Base-by-base conservation (phyloP, 192 early-diverging fungal genomes). In the Geosiphon pyriformis region DNA sequence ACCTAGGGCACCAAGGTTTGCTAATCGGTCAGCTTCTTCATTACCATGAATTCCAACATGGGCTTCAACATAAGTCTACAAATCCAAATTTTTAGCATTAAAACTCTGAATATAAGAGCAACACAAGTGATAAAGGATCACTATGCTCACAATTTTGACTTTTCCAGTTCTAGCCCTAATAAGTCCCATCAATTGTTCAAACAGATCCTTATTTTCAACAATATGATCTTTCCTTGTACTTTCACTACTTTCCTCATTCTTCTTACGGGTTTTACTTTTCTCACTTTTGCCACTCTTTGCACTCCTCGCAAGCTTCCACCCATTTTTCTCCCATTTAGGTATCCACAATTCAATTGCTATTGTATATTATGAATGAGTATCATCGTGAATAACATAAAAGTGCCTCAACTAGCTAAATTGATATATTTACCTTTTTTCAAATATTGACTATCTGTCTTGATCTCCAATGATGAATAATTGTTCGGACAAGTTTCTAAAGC, bases 161-260 rank as follows among this genome's bases (percentile, higher is more conserved):
- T 71, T 64, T 4, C 78, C 84, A 11, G 68, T 66, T 49, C 84
- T 67, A 18, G 46, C 67, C 27, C 72, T 37, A 32, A 81, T 70
- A 50, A 77, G 65, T 10, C 27, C 32, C 17, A 88, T 66, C 22
- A 91, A 71, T 1, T 64, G 51, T 61, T 74, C 67, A 70, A 95
- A 90, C 15, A 96, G 70, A 73, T 96, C 94, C 67, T 81, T 71
- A 69, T 98, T 96, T 62, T 83, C 33, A 3, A 98, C 91, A 0
- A 64, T 55, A 18, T 70, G 77, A 4, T 88, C 83, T 30, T 50
- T n/a, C n/a, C n/a, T n/a, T n/a, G n/a, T n/a, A n/a, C n/a, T n/a
- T n/a, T n/a, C n/a, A n/a, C n/a, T n/a, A n/a, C n/a, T n/a, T n/a
- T n/a, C n/a, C n/a, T n/a, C n/a, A n/a, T n/a, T n/a, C n/a, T n/a